Conservation (phyloP, 805 yeast genomes). For the Candida caryicola region DNA sequence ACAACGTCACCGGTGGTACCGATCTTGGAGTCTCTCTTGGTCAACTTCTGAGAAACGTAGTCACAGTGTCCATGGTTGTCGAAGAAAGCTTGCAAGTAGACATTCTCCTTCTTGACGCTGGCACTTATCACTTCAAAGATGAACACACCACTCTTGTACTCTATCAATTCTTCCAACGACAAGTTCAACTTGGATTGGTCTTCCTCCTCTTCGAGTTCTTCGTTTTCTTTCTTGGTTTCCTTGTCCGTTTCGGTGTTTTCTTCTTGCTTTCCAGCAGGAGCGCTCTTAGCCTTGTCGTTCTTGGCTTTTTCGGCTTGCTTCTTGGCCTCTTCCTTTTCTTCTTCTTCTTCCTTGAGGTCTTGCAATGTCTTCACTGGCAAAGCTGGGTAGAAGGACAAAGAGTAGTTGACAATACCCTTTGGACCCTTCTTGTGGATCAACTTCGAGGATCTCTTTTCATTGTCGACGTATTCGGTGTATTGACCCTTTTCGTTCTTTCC, state of each 20-base stretch:
- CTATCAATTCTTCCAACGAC: slow-evolving; percentile 54
- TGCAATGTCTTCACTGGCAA: slow-evolving; percentile 75
- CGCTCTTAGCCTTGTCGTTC: slow-evolving; percentile 12
- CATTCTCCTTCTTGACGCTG: slow-evolving; percentile 49
- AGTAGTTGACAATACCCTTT: slow-evolving; percentile 74
- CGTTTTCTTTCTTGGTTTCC: slow-evolving; percentile 29
- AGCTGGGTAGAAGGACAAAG: slow-evolving; percentile 79
- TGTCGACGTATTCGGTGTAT: slow-evolving; percentile 56
- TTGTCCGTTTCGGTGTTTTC: slow-evolving; percentile 23
- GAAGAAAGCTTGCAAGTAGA: slow-evolving; percentile 70
- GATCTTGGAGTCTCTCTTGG: slow-evolving; percentile 34
- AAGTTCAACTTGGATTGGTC: slow-evolving; percentile 41
- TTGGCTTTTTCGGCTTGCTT: slow-evolving; percentile 30
- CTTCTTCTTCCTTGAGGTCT: slow-evolving; percentile 59
- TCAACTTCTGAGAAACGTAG: slow-evolving; percentile 54
- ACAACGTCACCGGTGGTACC: slow-evolving; percentile 65
- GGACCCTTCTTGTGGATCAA: slow-evolving; percentile 76
- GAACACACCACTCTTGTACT: slow-evolving; percentile 71
- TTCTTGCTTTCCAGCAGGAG: slow-evolving; percentile 11
- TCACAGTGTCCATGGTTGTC: slow-evolving; percentile 72
- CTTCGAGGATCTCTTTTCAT: slow-evolving; percentile 55
- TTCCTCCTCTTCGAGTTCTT: slow-evolving; percentile 29
- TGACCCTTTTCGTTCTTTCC: slow-evolving; percentile 63
- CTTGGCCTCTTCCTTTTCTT: slow-evolving; percentile 15
- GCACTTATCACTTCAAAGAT: slow-evolving; percentile 65